Conservation (phyloP, 83 land plant species). For the Diphasiastrum complanatum region DNA sequence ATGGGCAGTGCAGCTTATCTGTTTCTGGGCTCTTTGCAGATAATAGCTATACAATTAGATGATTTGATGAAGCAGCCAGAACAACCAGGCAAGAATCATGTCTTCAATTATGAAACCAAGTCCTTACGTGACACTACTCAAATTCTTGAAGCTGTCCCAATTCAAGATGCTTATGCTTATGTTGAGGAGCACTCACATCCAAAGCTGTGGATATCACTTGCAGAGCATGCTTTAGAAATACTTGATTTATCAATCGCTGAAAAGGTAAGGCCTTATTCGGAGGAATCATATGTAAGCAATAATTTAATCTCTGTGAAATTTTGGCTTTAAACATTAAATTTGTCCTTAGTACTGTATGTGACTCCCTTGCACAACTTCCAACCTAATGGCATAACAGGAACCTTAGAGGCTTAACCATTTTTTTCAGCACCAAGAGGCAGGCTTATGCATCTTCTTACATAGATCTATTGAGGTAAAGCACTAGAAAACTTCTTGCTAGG, state of each 20-base stretch:
- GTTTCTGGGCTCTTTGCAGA: slow-evolving; percentile 11
- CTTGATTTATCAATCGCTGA: slow-evolving; percentile 36
- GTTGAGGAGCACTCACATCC: slow-evolving; percentile 42
- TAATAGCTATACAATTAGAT: slow-evolving; percentile 33
- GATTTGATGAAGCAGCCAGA: slow-evolving; percentile 40
- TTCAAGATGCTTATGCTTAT: slow-evolving; percentile 35
- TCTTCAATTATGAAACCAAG: slow-evolving; percentile 36
- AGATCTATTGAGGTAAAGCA: too few species aligned
- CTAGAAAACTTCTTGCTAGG: too few species aligned
- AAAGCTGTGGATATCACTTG: slow-evolving; percentile 32
- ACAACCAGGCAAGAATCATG: slow-evolving; percentile 28
- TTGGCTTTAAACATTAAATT: too few species aligned
- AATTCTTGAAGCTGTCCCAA: slow-evolving; percentile 30
- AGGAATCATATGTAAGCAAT: too few species aligned
- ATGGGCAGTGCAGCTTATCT: not conserved
- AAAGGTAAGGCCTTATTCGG: slow-evolving; percentile 26
- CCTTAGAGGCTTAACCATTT: too few species aligned
- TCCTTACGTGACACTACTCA: slow-evolving; percentile 38
- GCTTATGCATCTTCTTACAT: too few species aligned
- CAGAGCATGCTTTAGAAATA: slow-evolving; percentile 33
- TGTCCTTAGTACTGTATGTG: too few species aligned
- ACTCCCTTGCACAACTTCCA: too few species aligned
- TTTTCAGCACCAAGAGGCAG: too few species aligned
- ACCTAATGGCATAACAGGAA: too few species aligned
- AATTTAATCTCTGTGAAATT: too few species aligned